A percentile compares a stretch with the other conserved stretches of the same genome.
These are phyloP conservation scores for Agaricus sinodeliciosus DNA, from an alignment of 768 basidiomycete species.

Conservation along the genomic window DNA sequence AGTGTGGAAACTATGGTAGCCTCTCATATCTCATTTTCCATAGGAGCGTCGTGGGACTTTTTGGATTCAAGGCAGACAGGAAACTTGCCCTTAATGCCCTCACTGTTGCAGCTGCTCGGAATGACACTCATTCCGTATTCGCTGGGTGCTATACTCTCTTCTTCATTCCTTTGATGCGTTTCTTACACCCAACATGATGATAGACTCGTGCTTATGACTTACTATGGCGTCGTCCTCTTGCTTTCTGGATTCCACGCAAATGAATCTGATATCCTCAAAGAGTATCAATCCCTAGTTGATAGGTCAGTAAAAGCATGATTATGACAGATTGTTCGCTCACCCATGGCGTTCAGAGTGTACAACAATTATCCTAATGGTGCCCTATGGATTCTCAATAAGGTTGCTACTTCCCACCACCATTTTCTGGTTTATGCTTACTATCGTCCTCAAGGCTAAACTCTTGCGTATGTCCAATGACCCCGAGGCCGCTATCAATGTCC, in stretches of 20 bases:
- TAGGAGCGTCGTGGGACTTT: conserved; percentile 66
- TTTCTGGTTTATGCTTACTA: too few species aligned
- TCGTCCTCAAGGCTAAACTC: conserved; percentile 52
- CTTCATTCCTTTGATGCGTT: not conserved
- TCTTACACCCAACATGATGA: not conserved
- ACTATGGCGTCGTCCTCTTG: conserved; percentile 65
- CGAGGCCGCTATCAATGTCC: conserved; percentile 55
- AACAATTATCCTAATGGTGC: conserved; percentile 58
- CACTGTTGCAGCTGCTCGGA: conserved; percentile 56
- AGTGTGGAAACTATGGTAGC: not conserved
- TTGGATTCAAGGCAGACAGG: conserved; percentile 72
- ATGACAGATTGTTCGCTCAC: not conserved
- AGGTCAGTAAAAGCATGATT: conserved; percentile 33
- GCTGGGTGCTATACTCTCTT: conserved; percentile 46
- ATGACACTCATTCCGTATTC: conserved; percentile 72
- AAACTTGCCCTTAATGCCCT: conserved; percentile 62
- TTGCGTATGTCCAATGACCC: conserved; percentile 64
- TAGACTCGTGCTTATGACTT: conserved; percentile 77
- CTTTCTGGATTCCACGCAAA: conserved; percentile 74
- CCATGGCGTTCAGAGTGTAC: conserved; percentile 34
- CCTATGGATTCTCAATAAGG: conserved; percentile 70
- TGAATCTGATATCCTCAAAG: conserved; percentile 52
- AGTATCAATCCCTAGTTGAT: conserved; percentile 61
- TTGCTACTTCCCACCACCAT: conserved; percentile 14
- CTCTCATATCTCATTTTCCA: not conserved